Conservation (phyloP, 2,329 filamentous ascomycete species). For the Talaromyces sp. region DNA sequence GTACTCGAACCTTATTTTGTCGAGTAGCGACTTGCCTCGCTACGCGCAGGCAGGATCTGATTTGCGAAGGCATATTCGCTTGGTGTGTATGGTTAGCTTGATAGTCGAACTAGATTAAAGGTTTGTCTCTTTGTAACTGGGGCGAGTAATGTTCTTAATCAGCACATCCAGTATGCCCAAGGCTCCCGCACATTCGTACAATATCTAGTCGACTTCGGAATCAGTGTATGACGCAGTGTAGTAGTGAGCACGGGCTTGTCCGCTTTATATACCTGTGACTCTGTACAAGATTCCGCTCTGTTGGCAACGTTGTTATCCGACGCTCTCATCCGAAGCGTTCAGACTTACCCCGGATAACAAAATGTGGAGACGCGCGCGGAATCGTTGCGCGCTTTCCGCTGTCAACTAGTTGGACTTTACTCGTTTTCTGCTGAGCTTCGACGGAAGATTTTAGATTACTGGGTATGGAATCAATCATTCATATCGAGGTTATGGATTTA, state of each 20-base stretch:
- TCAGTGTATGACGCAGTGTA: not conserved
- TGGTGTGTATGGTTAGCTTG: not conserved
- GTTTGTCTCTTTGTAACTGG: not conserved
- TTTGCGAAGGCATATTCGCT: conserved; percentile 36
- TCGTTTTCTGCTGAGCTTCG: too few species aligned
- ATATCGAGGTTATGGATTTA: too few species aligned
- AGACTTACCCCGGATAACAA: not conserved
- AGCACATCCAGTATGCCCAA: not conserved
- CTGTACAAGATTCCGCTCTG: not conserved
- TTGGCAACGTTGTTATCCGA: not conserved
- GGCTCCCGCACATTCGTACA: not conserved
- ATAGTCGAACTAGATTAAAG: not conserved
- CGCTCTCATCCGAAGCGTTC: not conserved
- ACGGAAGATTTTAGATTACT: too few species aligned
- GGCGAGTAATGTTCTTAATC: not conserved
- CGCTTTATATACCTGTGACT: not conserved
- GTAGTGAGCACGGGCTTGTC: not conserved
- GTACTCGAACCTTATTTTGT: conserved; percentile 33
- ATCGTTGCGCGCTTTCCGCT: conserved; percentile 9
- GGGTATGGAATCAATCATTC: too few species aligned
- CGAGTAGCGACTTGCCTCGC: conserved; percentile 38
- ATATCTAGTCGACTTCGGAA: not conserved
- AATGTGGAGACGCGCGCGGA: not conserved
- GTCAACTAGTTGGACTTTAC: too few species aligned
- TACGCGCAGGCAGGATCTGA: conserved; percentile 37